Evolutionary conservation across 1,284 basidiomycete species (phyloP), one percentile per base, ranked within the genome.

Genomic region (Trametes polyzona): DNA sequence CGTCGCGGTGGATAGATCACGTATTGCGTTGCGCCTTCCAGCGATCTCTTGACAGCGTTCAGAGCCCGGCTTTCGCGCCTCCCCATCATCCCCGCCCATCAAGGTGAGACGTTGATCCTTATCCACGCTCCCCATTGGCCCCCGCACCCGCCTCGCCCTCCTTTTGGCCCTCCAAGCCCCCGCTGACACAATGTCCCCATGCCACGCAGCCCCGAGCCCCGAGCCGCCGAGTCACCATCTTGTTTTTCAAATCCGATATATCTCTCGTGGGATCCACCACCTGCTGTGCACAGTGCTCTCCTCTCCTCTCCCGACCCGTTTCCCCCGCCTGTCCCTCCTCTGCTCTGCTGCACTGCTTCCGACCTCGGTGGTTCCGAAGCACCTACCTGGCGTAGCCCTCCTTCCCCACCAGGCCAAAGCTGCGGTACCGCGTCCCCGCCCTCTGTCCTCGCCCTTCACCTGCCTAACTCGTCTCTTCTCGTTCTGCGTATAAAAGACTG

Each of bases 91-190:
- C n/a, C 42, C 36, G 44, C 27, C 52, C 43, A 54, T 54, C 52
- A 54, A 47, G 44, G 44, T 42, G 39, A 54, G 52, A 54, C 52
- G 52, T 32, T 47, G 52, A 54, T 54, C 36, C 52, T 47, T 54
- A 47, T 54, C 52, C 44, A 39, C 36, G 33, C 24, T 23, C 35
- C 32, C 33, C 17, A 41, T 39, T 41, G 43, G 35, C 27, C 26
- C 19, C 16, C 19, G 19, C 14, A 27, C 32, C 36, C 37, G 26
- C 23, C n/a, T 30, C 35, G n/a, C 29, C 42, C 24, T 47, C 17
- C 47, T 42, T 36, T 29, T 33, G 29, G 32, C 29, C 40, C 52
- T 19, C 29, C 19, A n/a, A n/a, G 36, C 26, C n/a, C 35, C 9
- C 17, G 23, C 53, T 48, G 46, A 55, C 24, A 21, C 39, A 19